Base-by-base conservation (phyloP, 257 asterid species). In the Lycium ferocissimum region DNA sequence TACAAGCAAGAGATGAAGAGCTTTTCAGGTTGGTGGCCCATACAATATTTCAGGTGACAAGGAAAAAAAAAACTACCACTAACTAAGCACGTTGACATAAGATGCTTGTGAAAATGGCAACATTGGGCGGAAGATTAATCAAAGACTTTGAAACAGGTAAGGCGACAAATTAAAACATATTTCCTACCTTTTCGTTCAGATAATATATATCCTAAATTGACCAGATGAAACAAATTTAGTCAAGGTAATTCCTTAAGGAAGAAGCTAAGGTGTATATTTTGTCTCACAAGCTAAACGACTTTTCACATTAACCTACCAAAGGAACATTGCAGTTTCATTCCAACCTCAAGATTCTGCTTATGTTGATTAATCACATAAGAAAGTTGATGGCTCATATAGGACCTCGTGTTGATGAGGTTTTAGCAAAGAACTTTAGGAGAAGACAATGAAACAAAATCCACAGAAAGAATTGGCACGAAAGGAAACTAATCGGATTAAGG, bases 321-420 rank as follows among this genome's bases (percentile, higher is more conserved):
- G 63, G 63, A 76, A 76, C 63, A 76, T 76, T 76, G n/a, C 63
- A 76, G 82, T 53, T 76, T 51, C 7, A 76, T 51, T 35, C 82
- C 45, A 26, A 76, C 47, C n/a, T 76, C 63, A 9, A 76, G 15
- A 76, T 26, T 7, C 45, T 26, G n/a, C 63, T 7, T 51, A 26
- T 53, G 47, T 51, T 76, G 82, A 76, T 51, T 76, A 76, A 51
- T 76, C 82, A 76, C 63, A 51, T 22, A 76, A 3, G 43, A 26
- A 33, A 14, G 17, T 51, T 7, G 47, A 76, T 51, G 15, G 26
- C 63, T 22, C 47, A 51, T 51, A 26, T 33, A 76, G 43, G 82
- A 26, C 43, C 43, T 75, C 2, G 12, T 22, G 47, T 76, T 51
- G 8, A 26, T 51, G 82, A 76, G 47, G 5, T 51, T 76, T 76